Evolutionary conservation across 2,329 filamentous ascomycete species (phyloP), one percentile per base, ranked within the genome.

Genomic region (Pyrenochaeta sp.): DNA sequence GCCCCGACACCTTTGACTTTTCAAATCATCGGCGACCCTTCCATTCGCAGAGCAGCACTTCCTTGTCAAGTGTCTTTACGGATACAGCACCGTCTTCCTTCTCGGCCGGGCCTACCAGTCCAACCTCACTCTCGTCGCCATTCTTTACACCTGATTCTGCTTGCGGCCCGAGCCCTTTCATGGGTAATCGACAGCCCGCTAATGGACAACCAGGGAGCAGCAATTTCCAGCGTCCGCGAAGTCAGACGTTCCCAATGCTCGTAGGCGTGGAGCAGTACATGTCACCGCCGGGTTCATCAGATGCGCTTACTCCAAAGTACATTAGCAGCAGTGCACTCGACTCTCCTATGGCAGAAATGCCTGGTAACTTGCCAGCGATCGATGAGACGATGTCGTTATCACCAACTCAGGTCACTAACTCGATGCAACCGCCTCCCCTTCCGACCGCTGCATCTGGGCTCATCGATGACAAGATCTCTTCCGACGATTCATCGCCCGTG

Each of bases 231-330:
- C 85, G 92, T 54, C 91, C 91, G n/a, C 85, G 92, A 71, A 95
- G 91, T 75, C 92, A 96, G 76, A 96, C 92, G 0, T 93, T 96
- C 62, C 92, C 93, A 1, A 88, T 89, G 44, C 80, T 92, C 9
- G 58, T 72, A 42, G 88, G 87, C 46, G 82, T 90, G 44, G 89
- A 88, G 64, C 82, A 85, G 30, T 84, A 85, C 67, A 81, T 85
- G 61, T 81, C 83, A 36, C 81, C 82, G 27, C 71, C 80, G 34
- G 77, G 82, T 46, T 79, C 81, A 1, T 80, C 82, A n/a, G 86
- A 88, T 45, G 79, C 82, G 15, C 70, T 84, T 24, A 84, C 82
- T n/a, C 82, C 85, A 22, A 87, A 87, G 71, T 82, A 82, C 61
- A 69, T 79, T 5, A 74, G 77, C 32, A 78, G 79, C 30, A 77